These are phyloP conservation scores for Pleodorina starrii DNA, from an alignment of 139 green algal genomes.

Conservation along the genomic window DNA sequence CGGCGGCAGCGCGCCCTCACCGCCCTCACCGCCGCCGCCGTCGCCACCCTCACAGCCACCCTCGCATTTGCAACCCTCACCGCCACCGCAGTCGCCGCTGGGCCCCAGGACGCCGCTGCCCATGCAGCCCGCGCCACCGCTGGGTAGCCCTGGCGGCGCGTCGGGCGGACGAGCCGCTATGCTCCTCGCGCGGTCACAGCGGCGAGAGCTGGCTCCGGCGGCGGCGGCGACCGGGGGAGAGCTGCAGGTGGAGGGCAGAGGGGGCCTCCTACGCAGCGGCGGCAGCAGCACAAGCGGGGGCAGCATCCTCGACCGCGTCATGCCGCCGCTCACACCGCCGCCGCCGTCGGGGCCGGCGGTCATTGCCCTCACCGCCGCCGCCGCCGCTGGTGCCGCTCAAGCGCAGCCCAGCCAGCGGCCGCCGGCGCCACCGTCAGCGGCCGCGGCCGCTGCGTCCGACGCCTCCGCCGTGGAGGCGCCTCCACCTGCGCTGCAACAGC, in stretches of 20 bases:
- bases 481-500: too few relatives aligned
- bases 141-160: background rate
- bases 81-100: background rate
- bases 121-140: background rate
- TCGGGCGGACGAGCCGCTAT: background rate
- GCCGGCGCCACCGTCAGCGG: background rate
- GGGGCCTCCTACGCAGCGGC: background rate
- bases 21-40: background rate
- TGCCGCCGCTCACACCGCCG: background rate
- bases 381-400: background rate
- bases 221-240: background rate
- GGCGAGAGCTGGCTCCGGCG: background rate
- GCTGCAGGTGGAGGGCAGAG: background rate
- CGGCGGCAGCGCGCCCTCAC: background rate
- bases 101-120: background rate
- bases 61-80: too few relatives aligned
- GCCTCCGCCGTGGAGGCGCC: too few relatives aligned
- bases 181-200: background rate
- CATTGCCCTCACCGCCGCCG: background rate
- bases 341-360: background rate
- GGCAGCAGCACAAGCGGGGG: background rate
- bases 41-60: background rate
- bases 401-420: background rate
- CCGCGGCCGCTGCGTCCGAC: background rate
- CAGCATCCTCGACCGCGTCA: constrained; percentile 38